Conservation (phyloP, 179 eudicot species). For the Amaranthus tricolor region DNA sequence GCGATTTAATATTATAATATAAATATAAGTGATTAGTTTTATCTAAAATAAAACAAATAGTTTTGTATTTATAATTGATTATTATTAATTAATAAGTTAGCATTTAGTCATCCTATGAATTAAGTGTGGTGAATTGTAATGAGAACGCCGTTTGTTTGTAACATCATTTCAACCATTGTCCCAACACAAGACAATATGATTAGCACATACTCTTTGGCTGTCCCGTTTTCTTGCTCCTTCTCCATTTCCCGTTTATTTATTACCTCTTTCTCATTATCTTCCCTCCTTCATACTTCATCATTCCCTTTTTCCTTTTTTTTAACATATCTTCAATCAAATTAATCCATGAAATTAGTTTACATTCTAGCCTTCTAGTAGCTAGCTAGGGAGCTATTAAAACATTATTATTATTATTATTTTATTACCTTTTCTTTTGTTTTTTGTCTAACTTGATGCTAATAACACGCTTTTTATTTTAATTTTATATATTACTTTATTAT, state of each 20-base stretch:
- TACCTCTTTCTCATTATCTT: constrained; percentile 1
- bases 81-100: no score
- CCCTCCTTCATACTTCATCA: constrained; percentile 30
- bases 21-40: no score
- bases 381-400: no score
- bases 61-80: no score
- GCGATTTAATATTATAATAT: no score
- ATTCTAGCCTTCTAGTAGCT: background rate
- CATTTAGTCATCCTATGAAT: background rate
- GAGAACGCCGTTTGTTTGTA: constrained; percentile 32
- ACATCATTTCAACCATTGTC: constrained; percentile 52
- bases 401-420: no score
- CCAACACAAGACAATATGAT: constrained; percentile 71
- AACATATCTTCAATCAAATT: constrained; percentile 14
- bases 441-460: no score
- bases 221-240: constrained; percentile 30
- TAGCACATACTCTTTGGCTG: constrained; percentile 45
- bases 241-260: background rate
- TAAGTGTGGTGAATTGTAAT: background rate
- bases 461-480: no score
- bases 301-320: constrained; percentile 23
- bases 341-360: background rate
- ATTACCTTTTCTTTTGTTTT: no score
- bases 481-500: no score
- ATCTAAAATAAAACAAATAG: no score